These are phyloP conservation scores for Phytophthora megakarya DNA, from an alignment of 352 stramenopile genomes.

Conservation along the genomic window DNA sequence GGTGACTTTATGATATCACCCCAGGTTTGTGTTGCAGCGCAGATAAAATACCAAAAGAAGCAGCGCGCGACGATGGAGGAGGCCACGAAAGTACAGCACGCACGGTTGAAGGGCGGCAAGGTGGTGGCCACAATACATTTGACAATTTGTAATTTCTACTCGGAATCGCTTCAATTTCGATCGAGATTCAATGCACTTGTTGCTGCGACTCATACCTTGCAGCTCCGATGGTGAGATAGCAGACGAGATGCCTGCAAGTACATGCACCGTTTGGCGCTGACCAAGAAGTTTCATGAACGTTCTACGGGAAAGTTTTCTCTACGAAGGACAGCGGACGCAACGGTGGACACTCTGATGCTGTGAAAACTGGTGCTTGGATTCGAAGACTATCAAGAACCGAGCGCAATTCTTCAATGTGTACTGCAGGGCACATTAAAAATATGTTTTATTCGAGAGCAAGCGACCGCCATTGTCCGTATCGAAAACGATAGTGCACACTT, in stretches of 20 bases:
- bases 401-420: no score
- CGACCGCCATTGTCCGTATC: no score
- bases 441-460: no score
- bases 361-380: background rate
- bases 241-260: conserved; percentile 10
- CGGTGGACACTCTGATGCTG: background rate
- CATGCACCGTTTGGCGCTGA: conserved; percentile 20
- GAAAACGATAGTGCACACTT: no score
- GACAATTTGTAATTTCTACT: conserved; percentile 19
- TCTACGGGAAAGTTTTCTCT: conserved; percentile 12
- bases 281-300: conserved; percentile 27
- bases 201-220: conserved; percentile 6
- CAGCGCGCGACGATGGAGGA: conserved; percentile 14
- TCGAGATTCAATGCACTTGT: background rate
- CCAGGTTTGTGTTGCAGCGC: conserved; percentile 16
- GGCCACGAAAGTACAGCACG: conserved; percentile 14
- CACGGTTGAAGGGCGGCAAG: conserved; percentile 33
- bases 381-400: no score
- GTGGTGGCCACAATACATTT: conserved; percentile 35
- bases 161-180: conserved; percentile 12
- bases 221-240: conserved; percentile 19
- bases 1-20: conserved; percentile 18
- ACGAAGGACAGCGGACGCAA: background rate
- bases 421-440: no score
- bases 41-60: conserved; percentile 11